Conservation (phyloP, 441 rosid species). For the Melastoma candidum region DNA sequence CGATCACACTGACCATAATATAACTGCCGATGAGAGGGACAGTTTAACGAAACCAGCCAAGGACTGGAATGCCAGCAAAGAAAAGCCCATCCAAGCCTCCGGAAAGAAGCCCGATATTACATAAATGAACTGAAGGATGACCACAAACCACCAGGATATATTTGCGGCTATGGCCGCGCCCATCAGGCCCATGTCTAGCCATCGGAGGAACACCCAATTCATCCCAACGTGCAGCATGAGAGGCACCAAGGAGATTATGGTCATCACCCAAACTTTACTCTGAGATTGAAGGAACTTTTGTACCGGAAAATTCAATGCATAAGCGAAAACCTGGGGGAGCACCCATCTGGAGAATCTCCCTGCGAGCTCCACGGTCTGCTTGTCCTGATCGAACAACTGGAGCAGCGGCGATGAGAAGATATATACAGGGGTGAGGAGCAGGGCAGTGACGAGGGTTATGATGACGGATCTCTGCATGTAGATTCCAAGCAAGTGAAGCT, state of each 20-base stretch:
- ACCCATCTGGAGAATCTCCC: constrained; percentile 27
- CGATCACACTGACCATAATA: constrained; percentile 30
- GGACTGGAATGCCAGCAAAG: constrained; percentile 31
- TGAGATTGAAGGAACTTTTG: constrained; percentile 44
- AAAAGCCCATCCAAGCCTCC: constrained; percentile 39
- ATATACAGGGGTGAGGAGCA: constrained; percentile 28
- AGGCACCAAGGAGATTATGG: constrained; percentile 22
- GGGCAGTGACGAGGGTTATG: constrained; percentile 25
- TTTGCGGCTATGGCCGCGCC: constrained; percentile 47
- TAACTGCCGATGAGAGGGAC: constrained; percentile 41
- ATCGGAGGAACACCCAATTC: constrained; percentile 30
- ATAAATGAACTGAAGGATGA: constrained; percentile 21
- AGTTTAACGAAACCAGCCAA: constrained; percentile 32
- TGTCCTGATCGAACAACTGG: constrained; percentile 31
- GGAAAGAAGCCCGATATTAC: constrained; percentile 33
- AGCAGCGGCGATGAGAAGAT: constrained; percentile 33
- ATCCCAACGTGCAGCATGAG: constrained; percentile 25
- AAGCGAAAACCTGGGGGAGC: constrained; percentile 35
- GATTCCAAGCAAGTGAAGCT: constrained; percentile 41
- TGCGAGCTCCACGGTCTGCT: constrained; percentile 29
- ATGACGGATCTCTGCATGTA: constrained; percentile 47
- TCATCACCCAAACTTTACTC: constrained; percentile 39
- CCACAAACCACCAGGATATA: constrained; percentile 34
- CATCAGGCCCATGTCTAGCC: constrained; percentile 22
- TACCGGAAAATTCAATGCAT: constrained; percentile 31